Evolutionary conservation across 495 filamentous ascomycete species (phyloP).

Genomic region (Aspergillus ostianus): DNA sequence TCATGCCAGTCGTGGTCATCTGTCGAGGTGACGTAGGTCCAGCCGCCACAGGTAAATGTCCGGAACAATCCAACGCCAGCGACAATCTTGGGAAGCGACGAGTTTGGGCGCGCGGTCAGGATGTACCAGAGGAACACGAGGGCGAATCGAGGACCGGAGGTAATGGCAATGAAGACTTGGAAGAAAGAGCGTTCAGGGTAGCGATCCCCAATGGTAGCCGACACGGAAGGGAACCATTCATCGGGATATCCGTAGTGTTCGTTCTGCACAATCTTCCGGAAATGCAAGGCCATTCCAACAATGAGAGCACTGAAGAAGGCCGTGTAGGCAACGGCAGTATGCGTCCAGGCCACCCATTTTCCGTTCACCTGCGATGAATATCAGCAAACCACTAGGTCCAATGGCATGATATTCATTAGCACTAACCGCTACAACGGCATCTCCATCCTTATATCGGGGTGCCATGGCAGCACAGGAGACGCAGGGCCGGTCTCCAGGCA

Average conservation of each 20-base stretch:
- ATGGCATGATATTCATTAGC: constrained; percentile 15
- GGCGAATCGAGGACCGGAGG: constrained; percentile 89
- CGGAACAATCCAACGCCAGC: constrained; percentile 79
- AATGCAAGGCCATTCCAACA: constrained; percentile 83
- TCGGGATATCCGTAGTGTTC: constrained; percentile 95
- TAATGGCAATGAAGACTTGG: constrained; percentile 94
- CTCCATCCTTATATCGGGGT: constrained; percentile 86
- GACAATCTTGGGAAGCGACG: constrained; percentile 75
- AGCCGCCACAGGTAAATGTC: constrained; percentile 92
- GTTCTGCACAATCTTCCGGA: constrained; percentile 96
- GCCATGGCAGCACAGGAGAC: constrained; percentile 56
- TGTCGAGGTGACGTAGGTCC: constrained; percentile 98
- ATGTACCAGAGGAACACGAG: constrained; percentile 93
- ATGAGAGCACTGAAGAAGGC: constrained; percentile 90
- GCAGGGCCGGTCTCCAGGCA: constrained; percentile 14
- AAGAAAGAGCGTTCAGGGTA: constrained; percentile 97
- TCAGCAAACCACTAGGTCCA: constrained; percentile 5
- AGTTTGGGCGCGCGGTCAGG: constrained; percentile 73
- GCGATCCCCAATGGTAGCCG: constrained; percentile 96
- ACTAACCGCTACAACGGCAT: constrained; percentile 71
- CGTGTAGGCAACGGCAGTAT: constrained; percentile 81
- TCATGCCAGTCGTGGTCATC: constrained; percentile 99
- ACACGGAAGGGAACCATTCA: constrained; percentile 99
- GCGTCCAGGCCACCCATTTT: constrained; percentile 86
- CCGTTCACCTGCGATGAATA: constrained; percentile 65